Base-by-base conservation (phyloP, 2,329 filamentous ascomycete species). In the Arthroderma sp. region DNA sequence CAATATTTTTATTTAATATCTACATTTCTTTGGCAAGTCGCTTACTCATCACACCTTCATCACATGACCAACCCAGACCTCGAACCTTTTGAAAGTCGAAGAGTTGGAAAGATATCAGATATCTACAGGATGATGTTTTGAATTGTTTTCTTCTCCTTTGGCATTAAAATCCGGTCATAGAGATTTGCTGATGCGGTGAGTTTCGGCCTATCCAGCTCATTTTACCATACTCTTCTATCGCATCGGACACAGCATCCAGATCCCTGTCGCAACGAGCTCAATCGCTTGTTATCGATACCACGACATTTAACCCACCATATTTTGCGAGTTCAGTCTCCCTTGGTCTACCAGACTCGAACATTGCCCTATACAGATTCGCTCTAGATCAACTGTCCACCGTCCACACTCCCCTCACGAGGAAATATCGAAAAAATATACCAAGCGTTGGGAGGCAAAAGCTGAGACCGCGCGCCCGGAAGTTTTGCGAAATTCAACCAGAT, bases 231-330 rank as follows among this genome's bases (percentile, higher is more conserved):
- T 2, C 35, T 9, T 38, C 44, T 19, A 4, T 19, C 51, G 51
- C 51, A 7, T 23, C 51, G 17, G 17, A 35, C 51, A 54, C 17
- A 54, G 28, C 33, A 11, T 17, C 31, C 31, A 38, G 37, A 55
- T 55, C 54, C 54, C 54, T 55, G 54, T 55, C 54, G 54, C 37
- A 44, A 44, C 39, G n/a, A 44, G 54, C 54, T 44, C 37, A 33
- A 54, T n/a, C 39, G 39, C 37, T 33, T 31, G 54, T 55, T 55
- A 55, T 55, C 54, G 54, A 55, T 55, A 55, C 39, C 54, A 55
- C 54, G 17, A 44, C n/a, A 55, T 39, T 51, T 51, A 51, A 31
- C 52, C 52, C 52, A 54, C 52, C 52, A 54, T 39, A 21, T 28
- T 51, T 51, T 51, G 33, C 44, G 25, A 21, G 25, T 31, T 51